phyloP scores from a whole-genome alignment of 768 basidiomycete species.

The Lactarius deliciosus region DNA sequence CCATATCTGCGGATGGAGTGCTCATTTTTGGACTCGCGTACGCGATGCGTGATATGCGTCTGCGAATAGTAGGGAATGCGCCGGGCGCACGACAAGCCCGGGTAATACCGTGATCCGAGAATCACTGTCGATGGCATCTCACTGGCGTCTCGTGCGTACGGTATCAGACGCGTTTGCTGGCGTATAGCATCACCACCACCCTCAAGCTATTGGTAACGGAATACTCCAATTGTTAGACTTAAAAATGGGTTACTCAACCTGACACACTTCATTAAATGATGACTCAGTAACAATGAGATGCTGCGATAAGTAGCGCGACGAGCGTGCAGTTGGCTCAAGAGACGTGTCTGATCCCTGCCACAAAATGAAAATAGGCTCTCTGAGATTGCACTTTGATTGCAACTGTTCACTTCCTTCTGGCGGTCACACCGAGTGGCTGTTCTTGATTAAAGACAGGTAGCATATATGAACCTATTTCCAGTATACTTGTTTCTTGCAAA shows the following conservation, averaged over 20 bases:
- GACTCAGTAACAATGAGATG: background rate
- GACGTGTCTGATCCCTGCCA: background rate
- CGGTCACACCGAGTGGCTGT: background rate
- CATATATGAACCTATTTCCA: background rate
- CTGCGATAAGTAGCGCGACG: background rate
- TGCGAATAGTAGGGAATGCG: background rate
- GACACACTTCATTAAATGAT: background rate
- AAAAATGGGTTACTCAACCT: background rate
- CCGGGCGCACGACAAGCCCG: too few relatives aligned
- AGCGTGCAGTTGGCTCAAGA: background rate
- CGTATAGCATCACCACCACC: background rate
- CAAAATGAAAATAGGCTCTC: background rate
- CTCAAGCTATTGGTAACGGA: background rate
- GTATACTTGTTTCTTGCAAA: background rate
- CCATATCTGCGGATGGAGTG: slow-evolving; percentile 16
- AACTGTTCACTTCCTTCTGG: background rate
- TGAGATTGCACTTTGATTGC: background rate
- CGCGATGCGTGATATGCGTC: background rate
- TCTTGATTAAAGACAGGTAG: background rate
- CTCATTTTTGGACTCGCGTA: slow-evolving; percentile 1
- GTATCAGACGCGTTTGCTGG: background rate
- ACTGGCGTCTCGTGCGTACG: background rate
- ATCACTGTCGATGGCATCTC: background rate
- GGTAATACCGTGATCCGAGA: background rate
- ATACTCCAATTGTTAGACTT: background rate